Evolutionary conservation across 2,329 filamentous ascomycete species (phyloP).

Genomic region (Basipetospora chlamydospora): DNA sequence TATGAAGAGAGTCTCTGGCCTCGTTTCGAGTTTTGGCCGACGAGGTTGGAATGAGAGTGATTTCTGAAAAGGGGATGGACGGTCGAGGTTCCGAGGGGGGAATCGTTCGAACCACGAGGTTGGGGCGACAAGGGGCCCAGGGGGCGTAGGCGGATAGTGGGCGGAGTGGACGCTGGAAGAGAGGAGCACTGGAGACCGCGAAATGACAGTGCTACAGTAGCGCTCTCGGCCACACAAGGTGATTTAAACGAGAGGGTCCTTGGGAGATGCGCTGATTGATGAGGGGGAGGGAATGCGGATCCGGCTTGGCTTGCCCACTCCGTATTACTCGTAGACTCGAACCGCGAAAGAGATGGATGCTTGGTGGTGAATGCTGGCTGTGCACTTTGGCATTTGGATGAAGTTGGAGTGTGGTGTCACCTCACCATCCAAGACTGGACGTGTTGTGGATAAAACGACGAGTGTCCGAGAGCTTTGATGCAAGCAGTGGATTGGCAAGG

Average conservation of each 20-base stretch:
- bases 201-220: neutral
- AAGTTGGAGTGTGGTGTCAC: too few relatives aligned
- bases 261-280: neutral
- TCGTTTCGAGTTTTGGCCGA: slow-evolving; percentile 1
- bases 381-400: too few relatives aligned
- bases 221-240: neutral
- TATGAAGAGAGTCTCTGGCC: too few relatives aligned
- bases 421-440: too few relatives aligned
- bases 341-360: too few relatives aligned
- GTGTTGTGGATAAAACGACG: too few relatives aligned
- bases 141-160: neutral
- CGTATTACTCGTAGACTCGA: too few relatives aligned
- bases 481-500: neutral
- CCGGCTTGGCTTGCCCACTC: too few relatives aligned
- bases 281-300: neutral
- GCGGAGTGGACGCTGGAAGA: neutral
- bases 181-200: neutral
- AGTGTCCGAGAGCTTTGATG: too few relatives aligned
- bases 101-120: slow-evolving; percentile 20
- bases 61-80: slow-evolving; percentile 6
- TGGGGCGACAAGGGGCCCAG: slow-evolving; percentile 11
- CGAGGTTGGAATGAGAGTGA: slow-evolving; percentile 2
- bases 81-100: slow-evolving; percentile 11
- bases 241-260: neutral
- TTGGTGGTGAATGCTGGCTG: too few relatives aligned